Percentiles rank a stretch among this genome's conserved stretches.
Conservation (phyloP, 1,284 basidiomycete species). For the Cryptococcus sp. region DNA sequence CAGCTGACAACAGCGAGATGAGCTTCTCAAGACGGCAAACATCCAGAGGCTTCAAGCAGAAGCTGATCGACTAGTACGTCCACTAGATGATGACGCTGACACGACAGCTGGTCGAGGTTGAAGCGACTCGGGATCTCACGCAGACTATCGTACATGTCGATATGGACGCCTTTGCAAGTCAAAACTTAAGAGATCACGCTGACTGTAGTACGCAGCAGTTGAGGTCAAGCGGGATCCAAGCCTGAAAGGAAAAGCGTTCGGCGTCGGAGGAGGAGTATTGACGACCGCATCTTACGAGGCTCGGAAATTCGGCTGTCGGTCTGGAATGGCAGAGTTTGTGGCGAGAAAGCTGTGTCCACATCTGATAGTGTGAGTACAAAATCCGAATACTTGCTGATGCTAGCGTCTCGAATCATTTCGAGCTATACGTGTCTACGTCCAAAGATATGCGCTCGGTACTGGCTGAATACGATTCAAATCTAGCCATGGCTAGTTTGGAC, state of each 20-base stretch:
- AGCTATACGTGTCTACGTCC: constrained; percentile 69
- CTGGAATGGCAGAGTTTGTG: constrained; percentile 88
- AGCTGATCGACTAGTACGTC: constrained; percentile 42
- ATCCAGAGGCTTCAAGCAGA: constrained; percentile 31
- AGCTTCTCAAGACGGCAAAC: constrained; percentile 32
- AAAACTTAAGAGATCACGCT: background rate
- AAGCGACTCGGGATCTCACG: constrained; percentile 69
- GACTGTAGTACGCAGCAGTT: constrained; percentile 48
- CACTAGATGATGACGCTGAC: background rate
- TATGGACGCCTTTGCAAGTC: constrained; percentile 40
- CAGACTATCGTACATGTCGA: constrained; percentile 60
- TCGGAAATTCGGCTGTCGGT: constrained; percentile 77
- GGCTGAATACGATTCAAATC: constrained; percentile 74
- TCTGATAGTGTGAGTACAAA: constrained; percentile 59
- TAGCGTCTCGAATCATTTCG: constrained; percentile 58
- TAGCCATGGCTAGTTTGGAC: constrained; percentile 76
- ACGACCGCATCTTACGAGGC: constrained; percentile 84
- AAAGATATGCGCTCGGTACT: constrained; percentile 42
- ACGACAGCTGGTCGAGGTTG: constrained; percentile 67
- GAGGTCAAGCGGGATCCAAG: constrained; percentile 70
- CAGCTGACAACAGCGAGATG: constrained; percentile 34
- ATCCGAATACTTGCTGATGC: constrained; percentile 4
- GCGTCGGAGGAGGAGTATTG: constrained; percentile 69
- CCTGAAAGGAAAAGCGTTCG: constrained; percentile 79
- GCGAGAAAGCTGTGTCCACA: constrained; percentile 91